phyloP scores from a whole-genome alignment of 1,284 basidiomycete species.

The Rhodotorula mucilaginosa region DNA sequence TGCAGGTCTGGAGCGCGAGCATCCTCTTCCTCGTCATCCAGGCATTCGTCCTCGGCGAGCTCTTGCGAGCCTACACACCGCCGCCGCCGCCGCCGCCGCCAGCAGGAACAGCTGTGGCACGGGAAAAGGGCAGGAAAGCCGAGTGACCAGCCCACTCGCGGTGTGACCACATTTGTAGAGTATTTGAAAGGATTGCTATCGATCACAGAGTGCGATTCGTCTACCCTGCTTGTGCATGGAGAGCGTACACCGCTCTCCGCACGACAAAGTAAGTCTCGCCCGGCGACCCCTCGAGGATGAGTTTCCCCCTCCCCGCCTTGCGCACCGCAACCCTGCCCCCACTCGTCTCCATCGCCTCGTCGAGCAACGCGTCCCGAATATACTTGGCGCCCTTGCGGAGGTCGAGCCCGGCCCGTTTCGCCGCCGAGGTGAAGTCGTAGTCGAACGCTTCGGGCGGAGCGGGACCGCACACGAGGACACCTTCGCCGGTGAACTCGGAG shows the following conservation, averaged over 20 bases:
- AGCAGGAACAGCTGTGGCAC: too few species aligned
- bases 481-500: slow-evolving; percentile 89
- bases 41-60: background rate
- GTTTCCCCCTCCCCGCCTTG: slow-evolving; percentile 75
- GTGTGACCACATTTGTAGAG: too few species aligned
- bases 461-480: slow-evolving; percentile 82
- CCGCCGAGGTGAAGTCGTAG: slow-evolving; percentile 20
- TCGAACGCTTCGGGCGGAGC: slow-evolving; percentile 35
- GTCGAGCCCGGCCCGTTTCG: slow-evolving; percentile 13
- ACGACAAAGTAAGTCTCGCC: slow-evolving; percentile 86
- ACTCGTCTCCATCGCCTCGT: slow-evolving; percentile 45
- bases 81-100: background rate
- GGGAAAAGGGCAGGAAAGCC: too few species aligned
- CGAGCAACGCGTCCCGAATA: slow-evolving; percentile 51
- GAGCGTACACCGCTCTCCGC: slow-evolving; percentile 77
- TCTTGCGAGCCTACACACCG: background rate
- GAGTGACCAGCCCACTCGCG: too few species aligned
- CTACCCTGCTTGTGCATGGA: slow-evolving; percentile 61
- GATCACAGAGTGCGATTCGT: background rate
- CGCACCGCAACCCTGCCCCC: slow-evolving; percentile 78
- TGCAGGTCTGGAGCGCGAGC: slow-evolving; percentile 73
- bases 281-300: slow-evolving; percentile 82
- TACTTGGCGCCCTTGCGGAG: slow-evolving; percentile 43
- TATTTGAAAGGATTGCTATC: background rate
- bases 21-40: slow-evolving; percentile 61